phyloP scores from a whole-genome alignment of 331 rosid species.

The Prunus yedoensis region DNA sequence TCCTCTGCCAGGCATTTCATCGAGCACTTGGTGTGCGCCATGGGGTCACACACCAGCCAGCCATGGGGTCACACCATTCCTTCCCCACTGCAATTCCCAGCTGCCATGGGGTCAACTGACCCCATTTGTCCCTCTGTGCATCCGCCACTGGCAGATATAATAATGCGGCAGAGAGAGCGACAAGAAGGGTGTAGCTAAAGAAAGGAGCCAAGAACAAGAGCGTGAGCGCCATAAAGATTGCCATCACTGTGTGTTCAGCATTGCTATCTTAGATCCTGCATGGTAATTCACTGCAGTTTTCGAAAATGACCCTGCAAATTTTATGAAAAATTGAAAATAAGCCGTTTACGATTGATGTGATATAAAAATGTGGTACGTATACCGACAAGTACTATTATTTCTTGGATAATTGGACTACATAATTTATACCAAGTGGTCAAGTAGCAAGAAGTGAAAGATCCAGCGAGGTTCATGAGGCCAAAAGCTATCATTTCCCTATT shows the following conservation, averaged over 20 bases:
- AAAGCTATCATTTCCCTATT: constrained; percentile 88
- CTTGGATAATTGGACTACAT: no score
- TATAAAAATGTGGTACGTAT: no score
- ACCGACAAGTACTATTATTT: no score
- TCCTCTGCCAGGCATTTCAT: no score
- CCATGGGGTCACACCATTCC: no score
- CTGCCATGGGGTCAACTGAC: no score
- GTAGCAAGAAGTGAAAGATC: constrained; percentile 87
- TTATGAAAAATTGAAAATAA: no score
- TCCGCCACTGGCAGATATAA: constrained; percentile 75
- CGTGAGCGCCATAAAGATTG: constrained; percentile 49
- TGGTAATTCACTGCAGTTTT: constrained; percentile 88
- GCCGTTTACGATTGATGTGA: no score
- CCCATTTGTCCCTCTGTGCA: no score
- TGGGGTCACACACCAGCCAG: no score
- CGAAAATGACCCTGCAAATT: constrained; percentile 66
- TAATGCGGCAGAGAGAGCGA: constrained; percentile 71
- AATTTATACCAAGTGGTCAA: constrained; percentile 67
- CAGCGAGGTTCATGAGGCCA: constrained; percentile 78
- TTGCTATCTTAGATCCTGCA: constrained; percentile 68
- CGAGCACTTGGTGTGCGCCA: no score
- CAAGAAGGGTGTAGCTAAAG: constrained; percentile 77
- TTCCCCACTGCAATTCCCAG: no score
- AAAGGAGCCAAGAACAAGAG: constrained; percentile 73
- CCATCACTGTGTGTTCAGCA: constrained; percentile 64